Conservation (phyloP, 2,329 filamentous ascomycete genomes). For the Alternaria conjuncta region DNA sequence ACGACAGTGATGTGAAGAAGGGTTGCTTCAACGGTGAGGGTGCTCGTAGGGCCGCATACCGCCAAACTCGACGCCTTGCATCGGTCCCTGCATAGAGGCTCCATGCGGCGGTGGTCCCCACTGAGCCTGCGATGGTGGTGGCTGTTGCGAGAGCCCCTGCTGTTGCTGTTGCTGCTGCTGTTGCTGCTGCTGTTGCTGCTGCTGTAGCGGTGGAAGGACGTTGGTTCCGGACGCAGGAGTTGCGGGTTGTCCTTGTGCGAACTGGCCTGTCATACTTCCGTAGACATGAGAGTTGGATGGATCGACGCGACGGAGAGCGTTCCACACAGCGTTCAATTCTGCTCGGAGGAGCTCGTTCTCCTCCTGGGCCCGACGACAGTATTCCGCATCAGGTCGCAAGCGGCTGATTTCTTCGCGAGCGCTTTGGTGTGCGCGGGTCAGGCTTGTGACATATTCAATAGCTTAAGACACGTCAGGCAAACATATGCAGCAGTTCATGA, state of each 20-base stretch:
- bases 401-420: conserved; percentile 49
- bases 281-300: conserved; percentile 56
- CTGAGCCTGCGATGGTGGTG: conserved; percentile 42
- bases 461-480: conserved; percentile 42
- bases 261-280: conserved; percentile 53
- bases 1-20: neutral
- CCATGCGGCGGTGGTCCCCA: conserved; percentile 38
- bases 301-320: conserved; percentile 55
- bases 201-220: conserved; percentile 49
- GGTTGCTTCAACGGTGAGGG: conserved; percentile 25
- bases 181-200: conserved; percentile 31
- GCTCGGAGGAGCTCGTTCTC: conserved; percentile 57
- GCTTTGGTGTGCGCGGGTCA: conserved; percentile 49
- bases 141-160: conserved; percentile 17
- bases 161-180: conserved; percentile 10
- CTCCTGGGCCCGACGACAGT: conserved; percentile 52
- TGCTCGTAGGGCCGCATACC: conserved; percentile 47
- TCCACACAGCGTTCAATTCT: conserved; percentile 55
- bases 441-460: conserved; percentile 57
- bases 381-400: conserved; percentile 54
- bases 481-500: neutral
- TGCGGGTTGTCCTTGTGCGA: conserved; percentile 49
- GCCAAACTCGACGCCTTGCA: conserved; percentile 59
- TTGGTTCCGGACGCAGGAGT: conserved; percentile 37
- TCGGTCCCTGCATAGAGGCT: conserved; percentile 35